Base-by-base conservation (phyloP, 2,329 filamentous ascomycete species). In the Aspergillus carbonarius region DNA sequence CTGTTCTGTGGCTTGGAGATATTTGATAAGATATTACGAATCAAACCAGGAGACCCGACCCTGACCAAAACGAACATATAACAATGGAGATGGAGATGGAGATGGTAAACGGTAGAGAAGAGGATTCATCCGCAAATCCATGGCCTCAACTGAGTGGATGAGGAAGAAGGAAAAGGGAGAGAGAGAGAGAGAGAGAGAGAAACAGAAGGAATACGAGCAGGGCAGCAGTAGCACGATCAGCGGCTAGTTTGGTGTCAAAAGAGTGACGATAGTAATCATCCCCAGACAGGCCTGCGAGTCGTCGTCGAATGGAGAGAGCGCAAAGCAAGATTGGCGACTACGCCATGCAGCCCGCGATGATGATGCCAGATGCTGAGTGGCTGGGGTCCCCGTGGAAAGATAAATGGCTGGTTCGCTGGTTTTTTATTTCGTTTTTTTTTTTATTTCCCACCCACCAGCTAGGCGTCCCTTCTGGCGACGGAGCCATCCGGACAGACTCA, bases 181-280 rank as follows among this genome's bases (percentile, higher is more conserved):
- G 30, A 35, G 20, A 37, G 30, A 32, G 30, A 20, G 1, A 49
- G 18, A 15, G 50, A 42, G 20, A 53, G 35, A 30, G 32, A 27
- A 42, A n/a, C 30, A 50, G 32, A n/a, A 50, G 34, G 23, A 32
- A 54, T 32, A 42, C 39, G 37, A 42, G 51, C 34, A 39, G 32
- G 44, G 18, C 49, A 35, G 49, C 32, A n/a, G 48, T 13, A 51
- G 34, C 17, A 15, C 6, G 30, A 32, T 32, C 37, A 54, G 51
- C 51, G 51, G 51, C 37, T 54, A 44, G 39, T 37, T 32, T 54
- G 51, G 51, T 54, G 40, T 54, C 51, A 54, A 42, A 32, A 44
- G 39, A 54, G 27, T 54, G 51, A 54, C 51, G 51, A 54, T 54
- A 25, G 17, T 30, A 27, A 30, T 30, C 44, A 27, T 48, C 27